Evolutionary conservation across 2,329 filamentous ascomycete genomes (phyloP).

Genomic region (Colletotrichum sp.): DNA sequence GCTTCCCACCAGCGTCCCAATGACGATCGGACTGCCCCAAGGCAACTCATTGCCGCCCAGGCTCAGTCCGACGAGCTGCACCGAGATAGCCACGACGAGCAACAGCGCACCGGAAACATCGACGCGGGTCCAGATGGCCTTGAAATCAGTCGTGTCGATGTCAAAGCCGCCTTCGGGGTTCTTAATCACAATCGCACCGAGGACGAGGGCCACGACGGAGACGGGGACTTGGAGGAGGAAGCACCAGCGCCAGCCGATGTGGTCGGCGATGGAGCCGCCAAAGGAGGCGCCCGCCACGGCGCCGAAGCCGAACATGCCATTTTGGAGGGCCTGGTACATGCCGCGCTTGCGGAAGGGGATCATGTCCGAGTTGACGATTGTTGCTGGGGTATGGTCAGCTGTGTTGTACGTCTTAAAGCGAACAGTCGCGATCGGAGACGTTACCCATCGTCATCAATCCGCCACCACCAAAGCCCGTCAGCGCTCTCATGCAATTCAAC

Average conservation of each 20-base stretch:
- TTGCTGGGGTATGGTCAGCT: no score
- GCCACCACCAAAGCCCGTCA: constrained; percentile 73
- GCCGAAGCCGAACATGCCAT: constrained; percentile 66
- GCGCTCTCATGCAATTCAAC: constrained; percentile 68
- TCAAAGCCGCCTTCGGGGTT: constrained; percentile 42
- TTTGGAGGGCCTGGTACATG: constrained; percentile 67
- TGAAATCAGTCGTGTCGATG: constrained; percentile 30
- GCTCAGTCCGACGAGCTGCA: constrained; percentile 60
- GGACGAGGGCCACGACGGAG: constrained; percentile 56
- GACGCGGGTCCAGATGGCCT: constrained; percentile 55
- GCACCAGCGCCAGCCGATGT: constrained; percentile 71
- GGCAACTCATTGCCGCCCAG: constrained; percentile 60
- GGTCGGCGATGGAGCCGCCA: constrained; percentile 68
- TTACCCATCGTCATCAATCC: constrained; percentile 75
- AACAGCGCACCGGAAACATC: constrained; percentile 63
- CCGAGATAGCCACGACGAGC: constrained; percentile 62
- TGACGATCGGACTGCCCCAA: constrained; percentile 55
- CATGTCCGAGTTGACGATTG: constrained; percentile 68
- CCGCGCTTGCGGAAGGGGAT: constrained; percentile 61
- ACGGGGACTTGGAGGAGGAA: constrained; percentile 68
- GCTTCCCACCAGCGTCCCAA: constrained; percentile 49
- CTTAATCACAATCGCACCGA: constrained; percentile 58
- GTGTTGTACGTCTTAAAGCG: no score
- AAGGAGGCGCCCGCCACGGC: constrained; percentile 67
- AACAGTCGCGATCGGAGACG: no score